A percentile compares a stretch with the other conserved stretches of the same genome.
Evolutionary conservation across 1,284 basidiomycete species (phyloP).

Genomic region (Cutaneotrichosporon spelunceum): DNA sequence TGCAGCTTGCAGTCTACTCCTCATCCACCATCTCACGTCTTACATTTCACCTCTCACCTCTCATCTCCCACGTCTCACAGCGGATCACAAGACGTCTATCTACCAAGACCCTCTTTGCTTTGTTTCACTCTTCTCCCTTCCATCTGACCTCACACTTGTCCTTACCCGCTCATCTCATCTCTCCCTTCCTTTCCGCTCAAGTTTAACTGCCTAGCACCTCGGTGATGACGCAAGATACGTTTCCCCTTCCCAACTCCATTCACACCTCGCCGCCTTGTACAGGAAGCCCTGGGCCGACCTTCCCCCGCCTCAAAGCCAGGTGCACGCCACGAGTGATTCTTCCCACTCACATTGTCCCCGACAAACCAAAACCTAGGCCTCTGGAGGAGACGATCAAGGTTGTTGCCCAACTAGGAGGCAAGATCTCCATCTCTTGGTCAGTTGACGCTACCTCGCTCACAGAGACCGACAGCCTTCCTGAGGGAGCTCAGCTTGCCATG

Average conservation of each 20-base stretch:
- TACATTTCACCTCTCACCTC: background rate
- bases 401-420: constrained; percentile 25
- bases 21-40: background rate
- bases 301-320: constrained; percentile 21
- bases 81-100: background rate
- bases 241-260: background rate
- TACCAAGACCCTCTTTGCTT: background rate
- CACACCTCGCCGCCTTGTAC: background rate
- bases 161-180: background rate
- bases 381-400: constrained; percentile 29
- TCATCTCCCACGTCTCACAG: too few species aligned
- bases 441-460: constrained; percentile 1
- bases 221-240: background rate
- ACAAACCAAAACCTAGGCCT: constrained; percentile 12
- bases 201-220: background rate
- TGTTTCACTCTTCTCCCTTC: background rate
- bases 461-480: background rate
- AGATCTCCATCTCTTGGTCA: constrained; percentile 16
- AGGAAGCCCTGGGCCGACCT: background rate
- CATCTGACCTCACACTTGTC: background rate
- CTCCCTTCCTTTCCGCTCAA: background rate
- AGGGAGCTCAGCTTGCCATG: background rate
- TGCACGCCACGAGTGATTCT: constrained; percentile 17
- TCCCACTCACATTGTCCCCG: constrained; percentile 20
- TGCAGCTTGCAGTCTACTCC: background rate